Evolutionary conservation across 2,329 filamentous ascomycete species (phyloP).

Genomic region (Helicocarpus griseus): DNA sequence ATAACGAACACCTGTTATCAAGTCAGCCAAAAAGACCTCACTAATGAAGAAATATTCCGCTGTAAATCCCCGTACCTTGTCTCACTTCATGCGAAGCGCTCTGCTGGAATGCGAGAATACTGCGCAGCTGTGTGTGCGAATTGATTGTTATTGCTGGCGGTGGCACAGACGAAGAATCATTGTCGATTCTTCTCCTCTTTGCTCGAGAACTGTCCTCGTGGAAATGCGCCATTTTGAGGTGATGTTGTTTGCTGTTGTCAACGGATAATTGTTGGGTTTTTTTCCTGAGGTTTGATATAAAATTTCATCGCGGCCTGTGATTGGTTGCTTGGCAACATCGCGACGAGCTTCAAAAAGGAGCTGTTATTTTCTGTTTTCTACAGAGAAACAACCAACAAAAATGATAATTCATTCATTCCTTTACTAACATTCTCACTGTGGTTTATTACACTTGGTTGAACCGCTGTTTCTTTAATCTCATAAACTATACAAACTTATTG

Average conservation of each 20-base stretch:
- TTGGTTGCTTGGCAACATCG: slow-evolving; percentile 1
- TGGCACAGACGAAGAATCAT: slow-evolving; percentile 7
- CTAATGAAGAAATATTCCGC: neutral
- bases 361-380: neutral
- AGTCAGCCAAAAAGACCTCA: neutral
- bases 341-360: neutral
- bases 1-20: slow-evolving; percentile 27
- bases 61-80: slow-evolving; percentile 45
- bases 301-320: slow-evolving; percentile 3
- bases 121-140: slow-evolving; percentile 55
- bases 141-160: slow-evolving; percentile 20
- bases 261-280: neutral
- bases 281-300: slow-evolving; percentile 3
- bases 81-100: slow-evolving; percentile 45
- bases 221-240: slow-evolving; percentile 23
- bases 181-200: slow-evolving; percentile 34
- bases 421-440: neutral
- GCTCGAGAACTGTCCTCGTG: slow-evolving; percentile 23
- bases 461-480: no score
- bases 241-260: neutral
- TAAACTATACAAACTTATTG: no score
- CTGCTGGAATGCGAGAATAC: slow-evolving; percentile 61
- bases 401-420: no score
- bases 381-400: neutral
- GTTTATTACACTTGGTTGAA: no score